Conservation (phyloP, 2,329 filamentous ascomycete species). For the Thermoascus crustaceus region DNA sequence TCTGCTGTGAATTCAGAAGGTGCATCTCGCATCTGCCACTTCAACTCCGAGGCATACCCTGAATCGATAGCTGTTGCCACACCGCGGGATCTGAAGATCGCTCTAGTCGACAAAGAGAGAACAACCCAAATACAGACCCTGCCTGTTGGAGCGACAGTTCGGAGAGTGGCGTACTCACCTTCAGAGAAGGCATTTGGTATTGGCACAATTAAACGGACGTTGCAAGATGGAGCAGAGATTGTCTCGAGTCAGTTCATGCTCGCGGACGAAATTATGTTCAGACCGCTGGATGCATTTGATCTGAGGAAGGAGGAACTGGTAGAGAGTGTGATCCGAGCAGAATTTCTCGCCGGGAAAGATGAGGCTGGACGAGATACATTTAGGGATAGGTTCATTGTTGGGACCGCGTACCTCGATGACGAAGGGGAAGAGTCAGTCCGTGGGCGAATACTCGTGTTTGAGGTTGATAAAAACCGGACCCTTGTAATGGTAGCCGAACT, state of each 20-base stretch:
- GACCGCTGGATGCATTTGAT: conserved; percentile 62
- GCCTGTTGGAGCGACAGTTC: conserved; percentile 70
- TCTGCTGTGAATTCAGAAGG: conserved; percentile 88
- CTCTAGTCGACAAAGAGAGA: conserved; percentile 71
- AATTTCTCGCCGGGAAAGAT: conserved; percentile 55
- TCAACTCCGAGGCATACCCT: conserved; percentile 74
- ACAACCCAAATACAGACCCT: conserved; percentile 83
- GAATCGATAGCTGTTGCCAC: conserved; percentile 75
- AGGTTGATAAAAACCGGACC: conserved; percentile 61
- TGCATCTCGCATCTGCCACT: conserved; percentile 70
- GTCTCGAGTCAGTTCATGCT: conserved; percentile 76
- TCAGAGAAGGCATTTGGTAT: conserved; percentile 74
- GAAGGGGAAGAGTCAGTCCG: conserved; percentile 49
- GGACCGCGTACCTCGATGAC: conserved; percentile 69
- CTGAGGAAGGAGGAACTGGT: conserved; percentile 66
- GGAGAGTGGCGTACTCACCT: conserved; percentile 77
- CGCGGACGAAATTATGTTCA: conserved; percentile 83
- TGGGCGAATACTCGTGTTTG: conserved; percentile 77
- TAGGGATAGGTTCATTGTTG: conserved; percentile 77
- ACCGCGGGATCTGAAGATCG: conserved; percentile 65
- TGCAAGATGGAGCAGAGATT: conserved; percentile 63
- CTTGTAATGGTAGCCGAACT: conserved; percentile 64
- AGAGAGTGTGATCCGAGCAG: conserved; percentile 72
- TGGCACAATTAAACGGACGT: conserved; percentile 69
- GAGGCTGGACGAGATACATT: conserved; percentile 43